phyloP scores from a whole-genome alignment of 441 rosid genomes.

The Metrosideros polymorpha region DNA sequence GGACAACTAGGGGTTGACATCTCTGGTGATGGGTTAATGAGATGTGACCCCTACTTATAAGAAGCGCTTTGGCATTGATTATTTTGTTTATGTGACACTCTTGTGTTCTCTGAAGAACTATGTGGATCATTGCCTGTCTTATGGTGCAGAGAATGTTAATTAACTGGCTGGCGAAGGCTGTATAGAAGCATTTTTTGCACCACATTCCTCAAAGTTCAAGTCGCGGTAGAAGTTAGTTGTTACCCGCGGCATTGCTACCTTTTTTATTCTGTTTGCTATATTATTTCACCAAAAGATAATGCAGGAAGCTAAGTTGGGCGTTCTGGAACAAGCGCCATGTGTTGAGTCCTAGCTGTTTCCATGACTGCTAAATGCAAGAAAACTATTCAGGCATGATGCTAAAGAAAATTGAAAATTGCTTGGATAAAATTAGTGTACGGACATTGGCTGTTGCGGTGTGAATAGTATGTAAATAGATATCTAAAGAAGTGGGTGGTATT shows the following conservation, averaged over 20 bases:
- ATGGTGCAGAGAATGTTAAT: neutral
- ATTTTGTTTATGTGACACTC: neutral
- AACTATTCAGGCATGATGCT: neutral
- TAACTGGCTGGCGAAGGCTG: neutral
- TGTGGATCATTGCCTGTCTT: neutral
- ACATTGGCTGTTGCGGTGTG: neutral
- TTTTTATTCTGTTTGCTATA: neutral
- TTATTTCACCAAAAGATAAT: neutral
- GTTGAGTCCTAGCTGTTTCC: neutral
- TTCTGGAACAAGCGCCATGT: neutral
- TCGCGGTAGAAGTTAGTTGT: neutral
- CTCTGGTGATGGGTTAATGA: neutral
- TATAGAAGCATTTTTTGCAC: neutral
- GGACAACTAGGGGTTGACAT: neutral
- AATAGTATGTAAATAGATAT: neutral
- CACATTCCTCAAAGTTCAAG: neutral
- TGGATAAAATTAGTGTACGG: neutral
- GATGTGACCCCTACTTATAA: neutral
- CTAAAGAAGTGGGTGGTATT: neutral
- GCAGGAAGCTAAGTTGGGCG: neutral
- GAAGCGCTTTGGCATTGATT: neutral
- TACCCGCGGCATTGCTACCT: neutral
- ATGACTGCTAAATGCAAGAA: neutral
- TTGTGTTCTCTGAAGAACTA: neutral
- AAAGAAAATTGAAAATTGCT: neutral